Evolutionary conservation across 306 rosid species (phyloP).

Genomic region (Citrullus amarus): DNA sequence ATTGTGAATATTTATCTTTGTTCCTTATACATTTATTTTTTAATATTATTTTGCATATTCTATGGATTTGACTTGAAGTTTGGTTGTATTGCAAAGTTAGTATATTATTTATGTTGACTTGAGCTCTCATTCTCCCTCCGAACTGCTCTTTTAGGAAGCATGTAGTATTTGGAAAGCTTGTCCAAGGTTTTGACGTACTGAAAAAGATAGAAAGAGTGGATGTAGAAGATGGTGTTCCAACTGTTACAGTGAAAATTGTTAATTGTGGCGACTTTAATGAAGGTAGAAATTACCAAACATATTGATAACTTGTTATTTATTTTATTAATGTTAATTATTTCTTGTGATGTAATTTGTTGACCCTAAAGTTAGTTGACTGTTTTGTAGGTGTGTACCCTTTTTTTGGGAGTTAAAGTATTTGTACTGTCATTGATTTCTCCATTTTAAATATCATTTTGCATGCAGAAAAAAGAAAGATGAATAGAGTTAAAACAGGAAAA

Average conservation of each 20-base stretch:
- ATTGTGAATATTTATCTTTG: not conserved
- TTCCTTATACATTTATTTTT: not conserved
- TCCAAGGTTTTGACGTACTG: constrained; percentile 53
- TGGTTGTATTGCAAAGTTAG: not conserved
- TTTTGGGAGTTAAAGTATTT: not conserved
- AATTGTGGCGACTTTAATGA: constrained; percentile 73
- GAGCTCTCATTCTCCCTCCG: not conserved
- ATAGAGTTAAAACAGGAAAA: constrained; percentile 31
- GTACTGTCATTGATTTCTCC: not conserved
- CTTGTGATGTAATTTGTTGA: not conserved
- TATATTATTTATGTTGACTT: not conserved
- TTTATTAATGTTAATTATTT: not conserved
- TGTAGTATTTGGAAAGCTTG: constrained; percentile 85
- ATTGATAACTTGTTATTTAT: not conserved
- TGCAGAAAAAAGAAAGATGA: constrained; percentile 50
- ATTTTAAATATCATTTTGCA: not conserved
- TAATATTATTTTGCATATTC: not conserved
- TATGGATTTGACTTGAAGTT: not conserved
- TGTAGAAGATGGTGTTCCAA: constrained; percentile 65
- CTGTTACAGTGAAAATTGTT: constrained; percentile 84
- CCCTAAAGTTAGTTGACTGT: not conserved
- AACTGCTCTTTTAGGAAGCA: constrained; percentile 49
- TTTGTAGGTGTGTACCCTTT: not conserved
- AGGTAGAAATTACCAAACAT: constrained; percentile 30
- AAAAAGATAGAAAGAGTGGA: constrained; percentile 71